Conservation (phyloP, 1,139 yeast species). For the Yamadazyma pseudoaaseri region DNA sequence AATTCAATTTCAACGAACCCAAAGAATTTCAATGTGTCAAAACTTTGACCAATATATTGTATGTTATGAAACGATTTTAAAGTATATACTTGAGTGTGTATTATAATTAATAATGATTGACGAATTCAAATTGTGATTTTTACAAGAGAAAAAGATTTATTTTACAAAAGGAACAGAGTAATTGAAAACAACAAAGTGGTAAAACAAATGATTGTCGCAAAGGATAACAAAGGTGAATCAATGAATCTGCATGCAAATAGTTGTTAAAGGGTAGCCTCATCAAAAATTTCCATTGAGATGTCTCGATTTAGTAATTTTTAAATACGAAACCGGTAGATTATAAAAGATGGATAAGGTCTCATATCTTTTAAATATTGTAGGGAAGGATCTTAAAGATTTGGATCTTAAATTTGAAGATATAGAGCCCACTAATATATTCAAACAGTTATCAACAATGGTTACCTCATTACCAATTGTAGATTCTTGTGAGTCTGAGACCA, state of each 20-base stretch:
- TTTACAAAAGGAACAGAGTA: too few relatives aligned
- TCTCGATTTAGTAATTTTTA: slow-evolving; percentile 13
- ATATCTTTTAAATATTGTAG: slow-evolving; percentile 18
- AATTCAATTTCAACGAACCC: slow-evolving; percentile 41
- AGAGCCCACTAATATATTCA: slow-evolving; percentile 12
- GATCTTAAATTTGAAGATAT: slow-evolving; percentile 16
- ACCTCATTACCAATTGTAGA: slow-evolving; percentile 16
- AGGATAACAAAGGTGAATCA: too few relatives aligned
- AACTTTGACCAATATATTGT: slow-evolving; percentile 44
- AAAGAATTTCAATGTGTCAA: slow-evolving; percentile 48
- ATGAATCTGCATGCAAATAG: too few relatives aligned
- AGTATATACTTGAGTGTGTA: slow-evolving; percentile 19
- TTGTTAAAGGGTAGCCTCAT: too few relatives aligned
- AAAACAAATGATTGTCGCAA: too few relatives aligned
- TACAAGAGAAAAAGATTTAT: background rate
- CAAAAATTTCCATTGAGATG: slow-evolving; percentile 15
- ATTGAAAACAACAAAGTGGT: too few relatives aligned
- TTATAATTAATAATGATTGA: slow-evolving; percentile 10
- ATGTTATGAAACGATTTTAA: slow-evolving; percentile 40
- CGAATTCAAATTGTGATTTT: slow-evolving; percentile 2
- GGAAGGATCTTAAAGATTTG: slow-evolving; percentile 11
- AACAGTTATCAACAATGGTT: slow-evolving; percentile 16
- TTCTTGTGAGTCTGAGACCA: slow-evolving; percentile 31
- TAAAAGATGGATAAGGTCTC: slow-evolving; percentile 13
- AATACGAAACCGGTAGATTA: slow-evolving; percentile 1